Percentiles rank a stretch among this genome's conserved stretches.
These are phyloP conservation scores for Termitomyces titanicus DNA, from an alignment of 768 basidiomycete species.

Conservation along the genomic window DNA sequence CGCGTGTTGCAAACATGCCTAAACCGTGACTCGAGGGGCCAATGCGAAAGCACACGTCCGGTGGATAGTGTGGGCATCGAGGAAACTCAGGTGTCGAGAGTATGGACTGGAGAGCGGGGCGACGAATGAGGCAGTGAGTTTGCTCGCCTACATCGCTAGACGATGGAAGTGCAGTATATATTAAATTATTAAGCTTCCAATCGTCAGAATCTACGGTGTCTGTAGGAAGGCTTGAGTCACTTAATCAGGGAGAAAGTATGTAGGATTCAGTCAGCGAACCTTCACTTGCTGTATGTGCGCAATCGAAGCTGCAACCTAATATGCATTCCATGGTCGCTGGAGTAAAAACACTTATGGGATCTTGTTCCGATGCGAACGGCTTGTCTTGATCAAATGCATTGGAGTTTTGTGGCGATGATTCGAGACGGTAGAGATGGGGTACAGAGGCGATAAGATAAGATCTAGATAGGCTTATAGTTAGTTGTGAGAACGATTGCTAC, in stretches of 20 bases:
- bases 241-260: not conserved
- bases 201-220: constrained; percentile 2
- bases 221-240: not conserved
- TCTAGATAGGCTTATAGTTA: too few species aligned
- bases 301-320: not conserved
- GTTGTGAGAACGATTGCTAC: too few species aligned
- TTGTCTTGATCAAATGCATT: not conserved
- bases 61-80: constrained; percentile 6
- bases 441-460: constrained; percentile 1
- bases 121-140: constrained; percentile 16
- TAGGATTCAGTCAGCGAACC: not conserved
- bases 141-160: constrained; percentile 7
- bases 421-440: too few species aligned
- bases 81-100: constrained; percentile 12
- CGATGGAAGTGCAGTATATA: constrained; percentile 8
- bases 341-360: not conserved
- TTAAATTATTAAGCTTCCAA: constrained; percentile 10
- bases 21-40: constrained; percentile 13
- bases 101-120: constrained; percentile 6
- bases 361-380: not conserved
- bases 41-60: constrained; percentile 10
- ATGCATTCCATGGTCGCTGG: not conserved
- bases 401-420: not conserved
- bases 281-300: too few species aligned
- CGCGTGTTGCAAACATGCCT: constrained; percentile 20